These are phyloP conservation scores for Lithospermum erythrorhizon DNA, from an alignment of 257 asterid genomes.

Conservation along the genomic window DNA sequence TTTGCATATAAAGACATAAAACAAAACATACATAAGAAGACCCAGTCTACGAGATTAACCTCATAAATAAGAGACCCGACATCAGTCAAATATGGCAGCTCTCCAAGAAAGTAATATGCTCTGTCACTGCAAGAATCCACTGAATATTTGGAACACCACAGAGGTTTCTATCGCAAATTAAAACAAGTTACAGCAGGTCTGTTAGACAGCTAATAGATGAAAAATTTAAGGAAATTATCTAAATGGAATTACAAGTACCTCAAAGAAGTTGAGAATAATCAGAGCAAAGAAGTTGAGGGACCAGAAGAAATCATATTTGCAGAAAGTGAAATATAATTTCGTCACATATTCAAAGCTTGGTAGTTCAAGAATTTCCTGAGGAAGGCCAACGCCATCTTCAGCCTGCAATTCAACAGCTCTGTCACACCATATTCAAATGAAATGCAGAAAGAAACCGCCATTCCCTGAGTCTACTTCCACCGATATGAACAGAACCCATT, in stretches of 20 bases:
- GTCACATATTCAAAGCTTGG: conserved; percentile 64
- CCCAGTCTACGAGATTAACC: conserved; percentile 25
- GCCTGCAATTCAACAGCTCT: conserved; percentile 48
- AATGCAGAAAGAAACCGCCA: background rate
- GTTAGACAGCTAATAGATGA: conserved; percentile 5
- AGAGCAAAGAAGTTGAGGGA: conserved; percentile 79
- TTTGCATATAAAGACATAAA: background rate
- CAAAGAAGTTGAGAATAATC: conserved; percentile 59
- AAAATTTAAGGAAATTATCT: conserved; percentile 2
- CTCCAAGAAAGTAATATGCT: conserved; percentile 78
- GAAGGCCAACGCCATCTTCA: conserved; percentile 95
- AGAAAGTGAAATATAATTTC: conserved; percentile 53
- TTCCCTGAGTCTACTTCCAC: background rate
- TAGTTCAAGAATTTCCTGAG: conserved; percentile 88
- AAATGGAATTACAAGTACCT: conserved; percentile 15
- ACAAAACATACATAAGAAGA: no score
- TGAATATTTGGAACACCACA: conserved; percentile 69
- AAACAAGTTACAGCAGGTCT: conserved; percentile 12
- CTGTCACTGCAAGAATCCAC: conserved; percentile 46
- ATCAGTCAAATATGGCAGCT: conserved; percentile 74
- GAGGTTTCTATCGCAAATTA: conserved; percentile 67
- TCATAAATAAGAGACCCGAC: conserved; percentile 69
- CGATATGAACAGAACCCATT: no score
- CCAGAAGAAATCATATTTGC: conserved; percentile 79
- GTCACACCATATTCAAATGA: background rate